These are phyloP conservation scores for Hylodesmum podocarpum DNA, from an alignment of 306 rosid species.

Conservation along the genomic window DNA sequence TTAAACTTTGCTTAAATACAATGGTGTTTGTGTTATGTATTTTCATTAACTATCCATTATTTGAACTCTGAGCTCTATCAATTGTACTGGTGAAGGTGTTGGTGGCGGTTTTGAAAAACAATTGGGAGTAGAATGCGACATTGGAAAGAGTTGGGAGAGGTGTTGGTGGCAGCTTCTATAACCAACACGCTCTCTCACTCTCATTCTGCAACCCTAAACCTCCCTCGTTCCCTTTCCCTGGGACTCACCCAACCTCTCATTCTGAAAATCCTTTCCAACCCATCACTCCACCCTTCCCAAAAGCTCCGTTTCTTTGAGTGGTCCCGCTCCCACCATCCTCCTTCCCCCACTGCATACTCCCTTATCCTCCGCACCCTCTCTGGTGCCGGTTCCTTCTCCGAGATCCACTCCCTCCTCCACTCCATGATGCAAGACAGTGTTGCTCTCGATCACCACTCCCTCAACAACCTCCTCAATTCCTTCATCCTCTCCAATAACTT, in stretches of 20 bases:
- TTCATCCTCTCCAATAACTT: slow-evolving; percentile 53
- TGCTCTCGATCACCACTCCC: slow-evolving; percentile 51
- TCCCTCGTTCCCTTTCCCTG: slow-evolving; percentile 36
- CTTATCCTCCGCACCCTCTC: slow-evolving; percentile 48
- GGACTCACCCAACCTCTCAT: slow-evolving; percentile 55
- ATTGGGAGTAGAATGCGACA: slow-evolving; percentile 57
- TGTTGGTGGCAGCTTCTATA: slow-evolving; percentile 63
- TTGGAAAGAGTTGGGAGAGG: slow-evolving; percentile 38
- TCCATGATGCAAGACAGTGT: slow-evolving; percentile 55
- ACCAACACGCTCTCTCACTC: slow-evolving; percentile 55
- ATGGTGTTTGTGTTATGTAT: neutral
- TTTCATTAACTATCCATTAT: neutral
- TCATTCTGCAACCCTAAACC: slow-evolving; percentile 53
- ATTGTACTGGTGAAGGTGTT: slow-evolving; percentile 8
- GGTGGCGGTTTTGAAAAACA: too few species aligned
- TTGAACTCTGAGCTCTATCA: neutral
- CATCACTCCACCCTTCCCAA: slow-evolving; percentile 55
- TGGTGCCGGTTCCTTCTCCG: slow-evolving; percentile 42
- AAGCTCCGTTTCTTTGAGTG: slow-evolving; percentile 72
- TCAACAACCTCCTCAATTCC: slow-evolving; percentile 56
- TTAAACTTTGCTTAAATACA: neutral
- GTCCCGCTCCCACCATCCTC: slow-evolving; percentile 41
- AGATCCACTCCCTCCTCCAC: slow-evolving; percentile 48
- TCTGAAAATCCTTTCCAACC: slow-evolving; percentile 56
- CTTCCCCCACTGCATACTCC: slow-evolving; percentile 51